Conservation (phyloP, 2,329 filamentous ascomycete genomes). For the Ramularia endophylla region DNA sequence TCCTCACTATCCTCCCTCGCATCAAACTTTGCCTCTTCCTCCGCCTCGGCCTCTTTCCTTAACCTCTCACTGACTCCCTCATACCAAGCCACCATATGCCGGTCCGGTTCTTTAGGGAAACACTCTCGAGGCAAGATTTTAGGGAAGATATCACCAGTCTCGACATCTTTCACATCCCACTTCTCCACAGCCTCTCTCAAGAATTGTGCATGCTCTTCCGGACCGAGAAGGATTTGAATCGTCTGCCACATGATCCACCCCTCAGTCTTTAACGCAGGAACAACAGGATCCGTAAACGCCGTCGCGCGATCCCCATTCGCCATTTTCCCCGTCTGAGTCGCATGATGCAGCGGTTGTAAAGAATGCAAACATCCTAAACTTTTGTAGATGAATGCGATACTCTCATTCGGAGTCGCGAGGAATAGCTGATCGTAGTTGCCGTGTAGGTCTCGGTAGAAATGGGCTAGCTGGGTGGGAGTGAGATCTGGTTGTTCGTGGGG, state of each 20-base stretch:
- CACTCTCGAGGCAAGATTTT: conserved; percentile 59
- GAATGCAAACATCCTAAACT: conserved; percentile 85
- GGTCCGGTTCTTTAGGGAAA: conserved; percentile 68
- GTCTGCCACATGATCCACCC: conserved; percentile 95
- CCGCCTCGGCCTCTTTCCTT: conserved; percentile 53
- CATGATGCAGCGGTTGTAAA: conserved; percentile 56
- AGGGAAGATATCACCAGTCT: conserved; percentile 53
- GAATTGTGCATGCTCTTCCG: conserved; percentile 80
- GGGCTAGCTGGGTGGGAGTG: conserved; percentile 44
- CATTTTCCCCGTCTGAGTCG: neutral
- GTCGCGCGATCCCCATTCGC: conserved; percentile 32
- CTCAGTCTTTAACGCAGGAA: conserved; percentile 74
- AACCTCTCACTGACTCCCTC: conserved; percentile 66
- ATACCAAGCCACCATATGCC: conserved; percentile 83
- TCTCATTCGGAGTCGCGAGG: conserved; percentile 62
- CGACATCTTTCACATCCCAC: conserved; percentile 70
- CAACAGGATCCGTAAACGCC: conserved; percentile 65
- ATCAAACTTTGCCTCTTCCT: conserved; percentile 27
- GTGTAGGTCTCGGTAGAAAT: conserved; percentile 44
- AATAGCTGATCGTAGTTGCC: conserved; percentile 59
- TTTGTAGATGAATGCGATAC: conserved; percentile 88
- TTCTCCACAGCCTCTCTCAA: conserved; percentile 72
- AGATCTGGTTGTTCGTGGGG: conserved; percentile 41
- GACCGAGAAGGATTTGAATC: conserved; percentile 79
- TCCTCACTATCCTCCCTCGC: conserved; percentile 18